Percentiles rank a stretch among this genome's conserved stretches.
phyloP scores from a whole-genome alignment of 75 land plant species.

The Pinus albicaulis region DNA sequence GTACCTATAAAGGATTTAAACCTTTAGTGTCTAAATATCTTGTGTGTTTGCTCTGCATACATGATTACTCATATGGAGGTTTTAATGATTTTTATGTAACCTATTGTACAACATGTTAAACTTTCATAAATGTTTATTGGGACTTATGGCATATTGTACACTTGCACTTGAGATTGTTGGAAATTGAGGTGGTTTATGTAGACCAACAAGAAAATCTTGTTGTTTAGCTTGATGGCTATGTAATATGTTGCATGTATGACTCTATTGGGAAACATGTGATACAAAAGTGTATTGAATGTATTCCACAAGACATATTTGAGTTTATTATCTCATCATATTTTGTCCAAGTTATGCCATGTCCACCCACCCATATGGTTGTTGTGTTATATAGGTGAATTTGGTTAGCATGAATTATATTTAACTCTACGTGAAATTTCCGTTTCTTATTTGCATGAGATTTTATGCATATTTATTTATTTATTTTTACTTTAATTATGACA shows the following conservation, averaged over 20 bases:
- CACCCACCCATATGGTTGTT: slow-evolving; percentile 74
- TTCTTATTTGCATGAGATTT: background rate
- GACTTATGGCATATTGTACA: no score
- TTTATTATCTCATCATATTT: slow-evolving; percentile 69
- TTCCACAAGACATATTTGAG: slow-evolving; percentile 61
- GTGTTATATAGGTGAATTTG: slow-evolving; percentile 58
- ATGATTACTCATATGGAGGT: no score
- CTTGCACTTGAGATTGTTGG: slow-evolving; percentile 30
- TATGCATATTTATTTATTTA: background rate
- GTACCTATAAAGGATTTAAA: no score
- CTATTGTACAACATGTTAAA: no score
- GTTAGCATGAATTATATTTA: no score
- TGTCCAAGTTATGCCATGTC: slow-evolving; percentile 58
- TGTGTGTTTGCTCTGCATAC: no score
- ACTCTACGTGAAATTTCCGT: no score
- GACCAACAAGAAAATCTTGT: slow-evolving; percentile 71
- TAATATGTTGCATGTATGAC: slow-evolving; percentile 78
- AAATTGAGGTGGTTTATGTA: slow-evolving; percentile 71
- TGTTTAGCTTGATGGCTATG: slow-evolving; percentile 55
- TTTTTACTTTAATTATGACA: slow-evolving; percentile 17
- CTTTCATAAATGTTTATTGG: no score
- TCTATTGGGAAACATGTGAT: slow-evolving; percentile 96
- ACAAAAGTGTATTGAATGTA: slow-evolving; percentile 85
- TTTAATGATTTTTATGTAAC: no score
- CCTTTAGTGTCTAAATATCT: no score